Base-by-base conservation (phyloP, 768 basidiomycete species). In the Suillus decipiens region DNA sequence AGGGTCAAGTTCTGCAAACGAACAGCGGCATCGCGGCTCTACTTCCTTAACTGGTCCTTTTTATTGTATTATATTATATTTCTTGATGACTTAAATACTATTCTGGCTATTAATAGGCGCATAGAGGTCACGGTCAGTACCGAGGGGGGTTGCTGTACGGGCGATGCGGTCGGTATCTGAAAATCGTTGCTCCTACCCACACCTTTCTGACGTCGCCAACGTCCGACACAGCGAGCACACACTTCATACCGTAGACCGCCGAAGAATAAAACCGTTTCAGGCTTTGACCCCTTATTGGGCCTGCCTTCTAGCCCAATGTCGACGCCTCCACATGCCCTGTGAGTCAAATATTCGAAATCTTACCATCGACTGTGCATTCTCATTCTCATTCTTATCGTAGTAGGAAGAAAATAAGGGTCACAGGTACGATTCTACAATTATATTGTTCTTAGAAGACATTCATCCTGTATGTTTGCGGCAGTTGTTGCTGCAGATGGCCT, bases 401-500 rank as follows among this genome's bases (percentile, higher is more conserved):
- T 70, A 83, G 81, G 66, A 89, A 89, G 83, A 89, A 88, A 80
- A 90, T 93, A 65, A 85, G 90, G 75, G 79, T 92, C 63, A 92
- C 90, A 66, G 90, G 91, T 90, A 24, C 50, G 82, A 71, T 60
- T 54, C 42, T 9, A 31, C 53, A 12, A 41, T 34, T 37, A 45
- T 45, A 28, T 11, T 41, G 15, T 28, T 55, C 50, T 28, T 48
- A 24, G 47, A n/a, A 24, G 61, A 58, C 34, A 54, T 42, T 51
- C 22, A 64, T 34, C 41, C 24, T 42, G 63, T 22, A 66, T 64
- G 59, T 2, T 61, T 58, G 62, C 9, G 4, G 36, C 69, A 97
- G 95, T 96, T 66, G 95, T 99, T 66, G 96, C 97, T 61, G 97
- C 95, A 53, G 95, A 97, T 78, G 91, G 91, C 15, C 80, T 97